Evolutionary conservation across 2,329 filamentous ascomycete genomes (phyloP).

Genomic region (Colletotrichum cereale): DNA sequence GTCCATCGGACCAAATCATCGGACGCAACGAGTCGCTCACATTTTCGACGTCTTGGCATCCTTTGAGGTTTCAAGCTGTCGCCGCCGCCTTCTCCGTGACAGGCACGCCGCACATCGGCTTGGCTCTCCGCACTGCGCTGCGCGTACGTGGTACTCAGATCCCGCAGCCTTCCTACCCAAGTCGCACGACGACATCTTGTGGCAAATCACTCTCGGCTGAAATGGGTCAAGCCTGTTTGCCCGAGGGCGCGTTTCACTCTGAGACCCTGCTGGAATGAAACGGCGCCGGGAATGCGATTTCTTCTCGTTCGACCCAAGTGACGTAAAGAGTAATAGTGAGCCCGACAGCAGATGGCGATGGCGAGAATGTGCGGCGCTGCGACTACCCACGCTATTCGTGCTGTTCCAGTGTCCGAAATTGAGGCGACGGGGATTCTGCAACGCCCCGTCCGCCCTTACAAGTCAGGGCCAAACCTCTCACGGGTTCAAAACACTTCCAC

Average conservation of each 20-base stretch:
- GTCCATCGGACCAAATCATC: neutral
- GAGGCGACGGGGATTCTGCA: slow-evolving; percentile 21
- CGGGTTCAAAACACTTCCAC: neutral
- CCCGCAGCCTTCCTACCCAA: neutral
- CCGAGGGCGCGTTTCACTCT: slow-evolving; percentile 25
- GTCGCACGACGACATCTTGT: slow-evolving; percentile 16
- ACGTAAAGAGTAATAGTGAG: slow-evolving; percentile 4
- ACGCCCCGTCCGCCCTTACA: slow-evolving; percentile 19
- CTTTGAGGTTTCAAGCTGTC: slow-evolving; percentile 5
- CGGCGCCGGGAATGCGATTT: slow-evolving; percentile 5
- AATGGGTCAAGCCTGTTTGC: slow-evolving; percentile 4
- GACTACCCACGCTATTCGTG: slow-evolving; percentile 5
- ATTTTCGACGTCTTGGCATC: neutral
- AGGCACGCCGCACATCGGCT: neutral
- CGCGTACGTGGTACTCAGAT: neutral
- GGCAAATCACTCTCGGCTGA: slow-evolving; percentile 10
- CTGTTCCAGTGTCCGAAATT: slow-evolving; percentile 4
- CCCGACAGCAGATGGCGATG: neutral
- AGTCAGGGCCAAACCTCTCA: slow-evolving; percentile 2
- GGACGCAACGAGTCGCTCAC: neutral
- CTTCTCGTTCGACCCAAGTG: slow-evolving; percentile 1
- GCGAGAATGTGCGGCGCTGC: slow-evolving; percentile 26
- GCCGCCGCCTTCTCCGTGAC: neutral
- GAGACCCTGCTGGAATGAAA: slow-evolving; percentile 29
- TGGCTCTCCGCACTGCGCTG: slow-evolving; percentile 20